phyloP scores from a whole-genome alignment of 1,284 basidiomycete genomes.

The Pseudozyma sp. region DNA sequence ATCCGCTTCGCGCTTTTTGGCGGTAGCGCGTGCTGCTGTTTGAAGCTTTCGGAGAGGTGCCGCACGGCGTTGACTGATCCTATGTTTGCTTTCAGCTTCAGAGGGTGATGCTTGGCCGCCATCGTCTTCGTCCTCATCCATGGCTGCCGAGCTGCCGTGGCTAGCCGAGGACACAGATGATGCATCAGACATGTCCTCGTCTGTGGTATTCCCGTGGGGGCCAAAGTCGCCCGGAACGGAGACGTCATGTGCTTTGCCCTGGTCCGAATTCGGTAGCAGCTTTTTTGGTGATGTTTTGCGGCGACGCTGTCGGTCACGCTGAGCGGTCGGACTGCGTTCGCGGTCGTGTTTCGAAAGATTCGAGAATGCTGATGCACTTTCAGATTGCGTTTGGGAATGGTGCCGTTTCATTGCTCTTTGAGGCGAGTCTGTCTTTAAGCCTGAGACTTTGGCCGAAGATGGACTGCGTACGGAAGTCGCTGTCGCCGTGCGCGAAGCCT shows the following conservation, averaged over 20 bases:
- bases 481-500: neutral
- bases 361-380: neutral
- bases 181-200: conserved; percentile 37
- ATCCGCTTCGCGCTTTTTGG: conserved; percentile 45
- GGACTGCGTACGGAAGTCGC: conserved; percentile 9
- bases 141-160: conserved; percentile 3
- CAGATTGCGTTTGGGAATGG: conserved; percentile 3
- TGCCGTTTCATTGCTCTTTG: conserved; percentile 12
- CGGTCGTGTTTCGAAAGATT: neutral
- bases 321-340: conserved; percentile 3
- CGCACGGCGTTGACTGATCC: neutral
- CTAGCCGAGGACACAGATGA: neutral
- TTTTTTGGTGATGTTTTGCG: conserved; percentile 21
- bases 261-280: neutral
- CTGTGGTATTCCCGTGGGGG: conserved; percentile 1
- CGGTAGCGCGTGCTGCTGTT: conserved; percentile 22
- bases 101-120: neutral
- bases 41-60: neutral
- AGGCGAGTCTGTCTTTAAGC: conserved; percentile 7
- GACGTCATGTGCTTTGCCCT: conserved; percentile 12
- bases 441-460: conserved; percentile 15
- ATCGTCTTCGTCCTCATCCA: conserved; percentile 24
- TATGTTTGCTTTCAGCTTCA: neutral
- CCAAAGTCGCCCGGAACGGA: conserved; percentile 26
- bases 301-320: conserved; percentile 15